These are phyloP conservation scores for Leptodontidium sp. DNA, from an alignment of 2,329 filamentous ascomycete genomes.

Conservation along the genomic window DNA sequence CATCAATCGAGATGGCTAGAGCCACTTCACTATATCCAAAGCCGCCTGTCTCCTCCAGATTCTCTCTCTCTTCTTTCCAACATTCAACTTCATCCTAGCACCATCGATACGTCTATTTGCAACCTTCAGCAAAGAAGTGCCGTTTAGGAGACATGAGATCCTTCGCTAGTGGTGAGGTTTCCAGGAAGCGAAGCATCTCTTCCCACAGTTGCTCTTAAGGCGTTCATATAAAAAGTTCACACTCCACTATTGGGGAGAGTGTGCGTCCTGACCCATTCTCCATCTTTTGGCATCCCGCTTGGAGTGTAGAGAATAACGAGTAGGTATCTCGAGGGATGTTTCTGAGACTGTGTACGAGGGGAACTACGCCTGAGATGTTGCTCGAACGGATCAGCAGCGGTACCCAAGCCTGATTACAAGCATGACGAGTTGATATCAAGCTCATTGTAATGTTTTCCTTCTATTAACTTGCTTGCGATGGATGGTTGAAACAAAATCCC, in stretches of 20 bases:
- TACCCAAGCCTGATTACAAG: slow-evolving; percentile 64
- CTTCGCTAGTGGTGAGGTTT: slow-evolving; percentile 14
- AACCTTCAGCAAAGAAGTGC: slow-evolving; percentile 61
- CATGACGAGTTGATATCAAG: background rate
- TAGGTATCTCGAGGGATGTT: slow-evolving; percentile 71
- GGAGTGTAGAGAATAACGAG: slow-evolving; percentile 83
- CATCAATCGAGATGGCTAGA: background rate
- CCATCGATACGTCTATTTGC: slow-evolving; percentile 60
- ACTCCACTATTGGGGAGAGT: slow-evolving; percentile 59
- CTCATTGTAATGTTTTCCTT: background rate
- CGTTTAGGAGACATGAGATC: slow-evolving; percentile 65
- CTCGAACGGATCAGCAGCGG: slow-evolving; percentile 81
- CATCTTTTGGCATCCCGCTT: slow-evolving; percentile 43
- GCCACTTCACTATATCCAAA: slow-evolving; percentile 26
- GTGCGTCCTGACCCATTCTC: slow-evolving; percentile 53
- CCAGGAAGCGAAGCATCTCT: slow-evolving; percentile 47
- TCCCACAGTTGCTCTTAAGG: slow-evolving; percentile 53
- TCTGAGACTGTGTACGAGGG: slow-evolving; percentile 77
- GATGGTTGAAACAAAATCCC: background rate
- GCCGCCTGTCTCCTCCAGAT: slow-evolving; percentile 22
- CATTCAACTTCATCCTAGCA: slow-evolving; percentile 58
- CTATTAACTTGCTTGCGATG: background rate
- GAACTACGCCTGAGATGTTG: slow-evolving; percentile 82
- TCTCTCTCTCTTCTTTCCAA: slow-evolving; percentile 47
- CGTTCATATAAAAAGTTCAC: slow-evolving; percentile 59